Conservation (phyloP, 805 yeast species). For the Starmerella sirachaensis region DNA sequence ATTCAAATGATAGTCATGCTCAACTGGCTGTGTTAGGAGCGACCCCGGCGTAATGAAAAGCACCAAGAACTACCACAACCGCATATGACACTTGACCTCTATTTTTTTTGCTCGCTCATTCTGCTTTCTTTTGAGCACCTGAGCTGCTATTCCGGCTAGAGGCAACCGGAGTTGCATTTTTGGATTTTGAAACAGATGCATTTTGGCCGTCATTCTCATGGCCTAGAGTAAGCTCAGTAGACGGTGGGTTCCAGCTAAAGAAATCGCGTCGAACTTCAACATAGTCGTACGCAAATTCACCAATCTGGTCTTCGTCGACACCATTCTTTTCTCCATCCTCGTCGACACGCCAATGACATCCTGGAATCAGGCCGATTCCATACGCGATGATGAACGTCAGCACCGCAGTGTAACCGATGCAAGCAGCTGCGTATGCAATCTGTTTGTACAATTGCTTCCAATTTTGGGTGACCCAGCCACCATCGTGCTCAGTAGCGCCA, state of each 20-base stretch:
- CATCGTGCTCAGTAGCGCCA: slow-evolving; percentile 67
- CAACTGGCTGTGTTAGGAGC: too few species aligned
- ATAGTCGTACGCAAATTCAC: slow-evolving; percentile 97
- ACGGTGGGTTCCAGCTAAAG: slow-evolving; percentile 33
- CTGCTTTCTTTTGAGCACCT: too few species aligned
- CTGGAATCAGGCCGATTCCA: slow-evolving; percentile 67
- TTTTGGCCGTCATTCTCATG: not conserved
- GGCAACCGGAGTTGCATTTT: not conserved
- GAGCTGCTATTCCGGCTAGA: too few species aligned
- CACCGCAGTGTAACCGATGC: slow-evolving; percentile 58
- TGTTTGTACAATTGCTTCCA: slow-evolving; percentile 88
- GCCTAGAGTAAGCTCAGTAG: slow-evolving; percentile 9
- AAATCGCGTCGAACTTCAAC: slow-evolving; percentile 92
- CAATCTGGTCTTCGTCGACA: slow-evolving; percentile 92
- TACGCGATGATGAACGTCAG: slow-evolving; percentile 69
- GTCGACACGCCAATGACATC: slow-evolving; percentile 62
- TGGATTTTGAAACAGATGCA: not conserved
- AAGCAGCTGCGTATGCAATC: slow-evolving; percentile 68
- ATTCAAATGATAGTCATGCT: too few species aligned
- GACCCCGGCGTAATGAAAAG: too few species aligned
- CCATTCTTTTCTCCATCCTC: slow-evolving; percentile 83
- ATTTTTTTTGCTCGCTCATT: not conserved
- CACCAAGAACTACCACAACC: too few species aligned
- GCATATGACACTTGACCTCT: too few species aligned
- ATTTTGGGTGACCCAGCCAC: slow-evolving; percentile 88